A percentile compares a stretch with the other conserved stretches of the same genome.
These are phyloP conservation scores for Geum urbanum DNA, from an alignment of 306 rosid species.

Conservation along the genomic window DNA sequence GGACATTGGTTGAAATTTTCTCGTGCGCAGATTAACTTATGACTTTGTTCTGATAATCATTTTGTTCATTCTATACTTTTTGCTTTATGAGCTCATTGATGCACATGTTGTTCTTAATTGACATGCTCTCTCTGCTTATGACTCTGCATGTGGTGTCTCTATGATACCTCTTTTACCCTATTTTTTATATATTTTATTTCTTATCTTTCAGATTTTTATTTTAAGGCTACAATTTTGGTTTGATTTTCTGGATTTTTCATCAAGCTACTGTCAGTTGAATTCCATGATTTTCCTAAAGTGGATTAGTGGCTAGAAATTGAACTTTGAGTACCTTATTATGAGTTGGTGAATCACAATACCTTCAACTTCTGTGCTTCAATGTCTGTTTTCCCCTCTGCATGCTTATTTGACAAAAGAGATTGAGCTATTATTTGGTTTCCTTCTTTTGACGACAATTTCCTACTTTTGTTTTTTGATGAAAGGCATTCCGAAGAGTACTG, in stretches of 20 bases:
- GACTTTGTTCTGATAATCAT: neutral
- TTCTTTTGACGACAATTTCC: neutral
- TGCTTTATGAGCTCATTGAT: constrained; percentile 2
- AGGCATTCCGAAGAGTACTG: constrained; percentile 71
- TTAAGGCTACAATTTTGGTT: neutral
- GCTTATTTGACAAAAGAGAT: neutral
- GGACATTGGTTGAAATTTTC: constrained; percentile 3
- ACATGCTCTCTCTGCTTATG: neutral
- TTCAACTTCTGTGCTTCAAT: neutral
- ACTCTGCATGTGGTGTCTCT: neutral
- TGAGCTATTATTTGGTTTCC: neutral
- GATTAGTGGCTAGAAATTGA: too few species aligned
- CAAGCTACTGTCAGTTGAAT: too few species aligned
- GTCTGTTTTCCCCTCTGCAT: neutral
- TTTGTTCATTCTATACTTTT: neutral
- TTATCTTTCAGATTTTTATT: neutral
- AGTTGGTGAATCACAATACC: neutral
- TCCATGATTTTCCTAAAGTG: too few species aligned
- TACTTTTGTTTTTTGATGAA: constrained; percentile 30
- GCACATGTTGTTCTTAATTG: constrained; percentile 2
- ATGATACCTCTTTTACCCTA: neutral
- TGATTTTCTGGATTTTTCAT: neutral
- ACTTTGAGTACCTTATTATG: too few species aligned
- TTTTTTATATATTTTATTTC: neutral
- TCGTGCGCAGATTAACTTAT: neutral